Evolutionary conservation across 352 stramenopile species (phyloP), one percentile per base, ranked within the genome.

Genomic region (Phytophthora sp.): DNA sequence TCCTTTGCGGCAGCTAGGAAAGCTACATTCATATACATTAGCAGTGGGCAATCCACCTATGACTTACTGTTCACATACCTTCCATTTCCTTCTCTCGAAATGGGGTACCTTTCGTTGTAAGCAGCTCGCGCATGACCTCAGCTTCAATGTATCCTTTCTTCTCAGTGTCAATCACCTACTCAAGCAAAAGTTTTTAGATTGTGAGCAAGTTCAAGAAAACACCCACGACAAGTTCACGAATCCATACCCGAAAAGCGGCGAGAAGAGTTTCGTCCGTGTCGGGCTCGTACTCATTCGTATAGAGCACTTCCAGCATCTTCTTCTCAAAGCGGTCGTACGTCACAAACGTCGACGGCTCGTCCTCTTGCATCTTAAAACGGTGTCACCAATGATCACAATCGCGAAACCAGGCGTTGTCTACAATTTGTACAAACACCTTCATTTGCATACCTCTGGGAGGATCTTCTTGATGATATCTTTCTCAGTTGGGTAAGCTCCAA

Each of bases 51-150:
- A 18, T n/a, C 15, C 35, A 30, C 6, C 35, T 37, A 3, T n/a
- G 55, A 18, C 13, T 34, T n/a, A 27, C 20, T 52, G 21, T 15
- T 23, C 9, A 10, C 26, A 26, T 45, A 90, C 82, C 71, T 66
- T 97, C 91, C 59, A 97, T 87, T 57, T 98, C 92, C 65, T 97
- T 97, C 46, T 95, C 84, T 30, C 89, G 84, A 60, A 97, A 97
- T 2, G 92, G 87, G 10, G 87, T 97, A 21, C 87, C 89, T 75
- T 96, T 97, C 7, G 82, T 97, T 2, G 89, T 70, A 8, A 98
- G 76, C 51, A 97, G 44, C 62, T 98, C 89, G 6, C 84, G 81
- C 78, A 97, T 94, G n/a, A 82, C 64, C 13, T 94, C 88, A 2
- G 85, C 89, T 44, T 98, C 92, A 43, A 98, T 95, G 50, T 92